These are phyloP conservation scores for Golubevia pallescens DNA, from an alignment of 1,284 basidiomycete species.

Conservation along the genomic window DNA sequence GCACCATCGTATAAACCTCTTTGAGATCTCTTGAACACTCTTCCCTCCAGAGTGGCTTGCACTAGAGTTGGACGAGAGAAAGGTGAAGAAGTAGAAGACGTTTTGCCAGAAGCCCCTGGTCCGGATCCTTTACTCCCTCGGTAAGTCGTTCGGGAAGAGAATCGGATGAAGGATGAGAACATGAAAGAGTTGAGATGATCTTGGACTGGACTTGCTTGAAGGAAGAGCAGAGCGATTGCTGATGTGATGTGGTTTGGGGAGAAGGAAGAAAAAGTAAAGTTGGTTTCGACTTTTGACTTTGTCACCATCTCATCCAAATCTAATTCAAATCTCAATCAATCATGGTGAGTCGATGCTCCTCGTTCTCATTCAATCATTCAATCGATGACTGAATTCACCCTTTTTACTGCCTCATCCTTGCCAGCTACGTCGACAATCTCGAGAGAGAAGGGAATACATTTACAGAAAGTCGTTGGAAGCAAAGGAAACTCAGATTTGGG, in stretches of 20 bases:
- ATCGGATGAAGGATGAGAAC: slow-evolving; percentile 47
- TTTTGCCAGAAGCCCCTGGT: slow-evolving; percentile 41
- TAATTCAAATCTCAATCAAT: neutral
- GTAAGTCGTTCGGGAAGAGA: slow-evolving; percentile 58
- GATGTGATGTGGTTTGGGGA: too few relatives aligned
- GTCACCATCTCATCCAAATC: too few relatives aligned
- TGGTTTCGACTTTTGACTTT: too few relatives aligned
- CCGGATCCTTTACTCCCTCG: slow-evolving; percentile 52
- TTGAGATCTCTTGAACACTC: slow-evolving; percentile 56
- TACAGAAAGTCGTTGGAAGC: slow-evolving; percentile 60
- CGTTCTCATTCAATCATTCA: neutral
- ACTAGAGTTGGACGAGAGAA: slow-evolving; percentile 41
- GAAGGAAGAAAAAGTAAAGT: slow-evolving; percentile 1
- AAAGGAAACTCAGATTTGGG: slow-evolving; percentile 57
- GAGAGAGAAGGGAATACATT: slow-evolving; percentile 62
- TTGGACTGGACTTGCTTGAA: too few relatives aligned
- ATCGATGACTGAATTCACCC: neutral
- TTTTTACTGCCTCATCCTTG: neutral
- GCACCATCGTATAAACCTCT: slow-evolving; percentile 57
- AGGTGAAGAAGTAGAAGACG: slow-evolving; percentile 49
- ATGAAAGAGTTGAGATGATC: too few relatives aligned
- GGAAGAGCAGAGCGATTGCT: too few relatives aligned
- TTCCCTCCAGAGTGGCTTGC: slow-evolving; percentile 23
- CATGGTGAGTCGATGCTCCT: neutral
- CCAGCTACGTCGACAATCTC: slow-evolving; percentile 56